Conservation (phyloP, 768 basidiomycete genomes). For the Tephrocybe rancida region DNA sequence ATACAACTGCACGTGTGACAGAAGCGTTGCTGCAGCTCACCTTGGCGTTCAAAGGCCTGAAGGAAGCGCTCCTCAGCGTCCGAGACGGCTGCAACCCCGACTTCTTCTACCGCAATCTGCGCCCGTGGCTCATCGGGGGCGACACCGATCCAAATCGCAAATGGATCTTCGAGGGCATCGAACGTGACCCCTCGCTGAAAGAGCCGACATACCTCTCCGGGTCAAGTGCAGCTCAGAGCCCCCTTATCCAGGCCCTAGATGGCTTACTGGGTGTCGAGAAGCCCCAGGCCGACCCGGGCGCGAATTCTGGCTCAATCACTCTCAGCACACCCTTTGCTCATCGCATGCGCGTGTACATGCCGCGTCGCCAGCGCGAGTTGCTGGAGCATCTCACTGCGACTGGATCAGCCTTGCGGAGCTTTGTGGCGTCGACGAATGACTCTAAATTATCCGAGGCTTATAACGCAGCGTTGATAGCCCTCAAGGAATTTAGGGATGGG, state of each 20-base stretch:
- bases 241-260: constrained; percentile 19
- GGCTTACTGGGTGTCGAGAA: not conserved
- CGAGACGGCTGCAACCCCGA: constrained; percentile 73
- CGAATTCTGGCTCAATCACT: not conserved
- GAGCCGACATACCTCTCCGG: constrained; percentile 63
- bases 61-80: constrained; percentile 59
- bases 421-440: not conserved
- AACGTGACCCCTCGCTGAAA: constrained; percentile 41
- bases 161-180: constrained; percentile 66
- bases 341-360: constrained; percentile 7
- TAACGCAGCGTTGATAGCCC: constrained; percentile 1
- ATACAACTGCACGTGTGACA: constrained; percentile 61
- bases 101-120: constrained; percentile 67
- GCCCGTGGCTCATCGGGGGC: constrained; percentile 82
- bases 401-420: not conserved
- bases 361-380: not conserved
- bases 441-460: not conserved
- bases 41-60: constrained; percentile 64
- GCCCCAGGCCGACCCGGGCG: not conserved
- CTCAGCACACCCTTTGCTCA: constrained; percentile 7
- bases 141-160: constrained; percentile 49
- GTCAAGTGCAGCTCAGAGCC: constrained; percentile 82
- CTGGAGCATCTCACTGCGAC: not conserved
- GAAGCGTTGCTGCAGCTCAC: constrained; percentile 67
- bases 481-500: constrained; percentile 10